Evolutionary conservation across 169 alveolate genomes (phyloP).

Genomic region (Condylostoma magnum): DNA sequence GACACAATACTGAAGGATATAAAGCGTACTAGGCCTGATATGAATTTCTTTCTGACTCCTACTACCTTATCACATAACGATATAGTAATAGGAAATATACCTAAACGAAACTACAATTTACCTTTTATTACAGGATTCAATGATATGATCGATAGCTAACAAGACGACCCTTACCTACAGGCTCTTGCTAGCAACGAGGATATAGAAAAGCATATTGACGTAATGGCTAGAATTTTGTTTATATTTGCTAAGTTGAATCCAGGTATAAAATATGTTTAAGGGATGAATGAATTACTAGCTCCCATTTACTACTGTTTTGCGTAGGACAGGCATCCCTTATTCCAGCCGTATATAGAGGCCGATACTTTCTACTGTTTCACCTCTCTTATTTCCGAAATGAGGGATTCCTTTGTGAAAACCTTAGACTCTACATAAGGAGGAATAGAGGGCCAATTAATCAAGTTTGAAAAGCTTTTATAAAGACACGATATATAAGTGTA

Average conservation of each 20-base stretch:
- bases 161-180: constrained; percentile 29
- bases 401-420: constrained; percentile 67
- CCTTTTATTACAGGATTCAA: constrained; percentile 35
- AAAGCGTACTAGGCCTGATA: constrained; percentile 70
- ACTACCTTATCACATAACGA: constrained; percentile 37
- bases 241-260: constrained; percentile 74
- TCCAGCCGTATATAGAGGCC: constrained; percentile 73
- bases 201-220: constrained; percentile 49
- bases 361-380: constrained; percentile 85
- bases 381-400: constrained; percentile 76
- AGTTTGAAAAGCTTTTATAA: constrained; percentile 34
- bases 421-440: constrained; percentile 62
- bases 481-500: constrained; percentile 30
- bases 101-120: constrained; percentile 23
- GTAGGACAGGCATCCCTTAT: constrained; percentile 54
- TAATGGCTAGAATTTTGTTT: constrained; percentile 68
- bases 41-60: constrained; percentile 59
- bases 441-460: constrained; percentile 42
- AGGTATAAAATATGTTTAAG: constrained; percentile 80
- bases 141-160: constrained; percentile 41
- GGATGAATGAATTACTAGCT: constrained; percentile 88
- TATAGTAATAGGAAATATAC: constrained; percentile 28
- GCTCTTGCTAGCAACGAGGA: background rate
- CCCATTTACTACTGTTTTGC: constrained; percentile 68
- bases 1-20: constrained; percentile 79